A percentile compares a stretch with the other conserved stretches of the same genome.
phyloP scores from a whole-genome alignment of 2,329 filamentous ascomycete genomes.

The Alternaria sp. region DNA sequence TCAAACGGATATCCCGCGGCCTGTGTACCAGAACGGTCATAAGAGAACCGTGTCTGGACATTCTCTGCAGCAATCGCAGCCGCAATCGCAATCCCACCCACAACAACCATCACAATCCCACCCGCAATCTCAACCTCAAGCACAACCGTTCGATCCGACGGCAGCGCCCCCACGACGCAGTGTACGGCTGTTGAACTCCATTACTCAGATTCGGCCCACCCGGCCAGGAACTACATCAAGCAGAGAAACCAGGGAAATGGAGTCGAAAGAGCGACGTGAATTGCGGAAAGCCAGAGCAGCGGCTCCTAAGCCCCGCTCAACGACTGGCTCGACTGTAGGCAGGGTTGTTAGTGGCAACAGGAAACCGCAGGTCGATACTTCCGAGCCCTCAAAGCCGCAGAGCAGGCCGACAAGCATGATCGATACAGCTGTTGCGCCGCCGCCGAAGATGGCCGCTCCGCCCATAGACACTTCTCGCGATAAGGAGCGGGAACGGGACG shows the following conservation, averaged over 20 bases:
- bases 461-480: slow-evolving; percentile 69
- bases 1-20: slow-evolving; percentile 47
- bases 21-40: slow-evolving; percentile 64
- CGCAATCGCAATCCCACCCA: neutral
- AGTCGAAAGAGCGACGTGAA: slow-evolving; percentile 72
- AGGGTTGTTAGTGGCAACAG: slow-evolving; percentile 90
- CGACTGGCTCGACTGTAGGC: slow-evolving; percentile 76
- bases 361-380: slow-evolving; percentile 72
- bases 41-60: slow-evolving; percentile 95
- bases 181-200: slow-evolving; percentile 55
- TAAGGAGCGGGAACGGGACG: slow-evolving; percentile 80
- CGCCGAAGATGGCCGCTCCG: slow-evolving; percentile 51
- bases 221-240: slow-evolving; percentile 68
- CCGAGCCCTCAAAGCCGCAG: slow-evolving; percentile 75
- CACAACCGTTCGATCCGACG: slow-evolving; percentile 48
- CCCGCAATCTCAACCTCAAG: slow-evolving; percentile 31
- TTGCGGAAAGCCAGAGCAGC: slow-evolving; percentile 85
- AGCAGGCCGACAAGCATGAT: slow-evolving; percentile 48
- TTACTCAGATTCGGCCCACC: slow-evolving; percentile 68
- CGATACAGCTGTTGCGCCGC: slow-evolving; percentile 29
- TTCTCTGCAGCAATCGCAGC: slow-evolving; percentile 49
- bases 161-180: slow-evolving; percentile 56
- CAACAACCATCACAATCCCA: neutral
- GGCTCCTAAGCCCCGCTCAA: slow-evolving; percentile 68
- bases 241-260: slow-evolving; percentile 57